Evolutionary conservation across 148 eudicot genomes (phyloP).

Genomic region (Fagopyrum esculentum): DNA sequence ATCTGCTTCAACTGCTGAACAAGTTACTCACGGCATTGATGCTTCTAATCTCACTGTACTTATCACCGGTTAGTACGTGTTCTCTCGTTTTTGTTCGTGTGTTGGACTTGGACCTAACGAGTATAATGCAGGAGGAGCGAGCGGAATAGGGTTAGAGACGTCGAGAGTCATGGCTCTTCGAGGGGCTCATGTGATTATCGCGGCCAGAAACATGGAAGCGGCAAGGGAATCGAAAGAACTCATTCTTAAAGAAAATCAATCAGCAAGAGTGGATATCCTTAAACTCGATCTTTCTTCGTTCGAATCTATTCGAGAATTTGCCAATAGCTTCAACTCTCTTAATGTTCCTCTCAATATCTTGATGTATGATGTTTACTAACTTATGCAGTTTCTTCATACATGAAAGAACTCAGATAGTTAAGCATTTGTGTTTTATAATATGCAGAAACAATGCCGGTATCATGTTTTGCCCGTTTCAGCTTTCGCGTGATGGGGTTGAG

Average conservation of each 20-base stretch:
- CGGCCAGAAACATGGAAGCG: constrained; percentile 60
- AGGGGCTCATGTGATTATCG: constrained; percentile 62
- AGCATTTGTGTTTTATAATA: not conserved
- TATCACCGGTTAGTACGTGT: constrained; percentile 37
- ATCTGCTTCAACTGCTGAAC: constrained; percentile 56
- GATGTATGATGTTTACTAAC: constrained; percentile 30
- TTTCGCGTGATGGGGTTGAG: constrained; percentile 81
- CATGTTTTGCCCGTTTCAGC: constrained; percentile 77
- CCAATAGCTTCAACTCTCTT: constrained; percentile 41
- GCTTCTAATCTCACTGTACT: constrained; percentile 42
- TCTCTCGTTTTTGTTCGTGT: not conserved
- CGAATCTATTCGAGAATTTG: constrained; percentile 49
- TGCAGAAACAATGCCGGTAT: constrained; percentile 94
- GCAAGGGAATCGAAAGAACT: constrained; percentile 58
- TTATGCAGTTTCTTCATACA: not conserved
- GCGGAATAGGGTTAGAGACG: constrained; percentile 82
- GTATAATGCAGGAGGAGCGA: constrained; percentile 60
- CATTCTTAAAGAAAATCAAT: constrained; percentile 35
- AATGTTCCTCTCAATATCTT: constrained; percentile 67
- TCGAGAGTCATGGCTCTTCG: constrained; percentile 66
- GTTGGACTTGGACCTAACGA: too few relatives aligned
- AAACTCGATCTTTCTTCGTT: constrained; percentile 61
- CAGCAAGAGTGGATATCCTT: constrained; percentile 48
- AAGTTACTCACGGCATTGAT: constrained; percentile 51
- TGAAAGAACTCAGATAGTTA: not conserved